Percentiles rank a stretch among this genome's conserved stretches.
phyloP scores from a whole-genome alignment of 176 grass and related monocot species.

The barley (Hordeum vulgare) region MorexV3_pseudomolecules_assembly NC_058522.1:530598705-530599204 shows the following conservation, averaged over 20 bases:
- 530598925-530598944: conserved; percentile 29
- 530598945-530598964: conserved; percentile 48
- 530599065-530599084: not conserved
- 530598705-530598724: no score
- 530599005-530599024: conserved; percentile 38
- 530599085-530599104: not conserved
- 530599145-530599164: not conserved
- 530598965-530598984: conserved; percentile 48
- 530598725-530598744: no score
- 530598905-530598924: not conserved
- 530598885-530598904: not conserved
- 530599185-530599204: conserved; percentile 10
- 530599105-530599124: not conserved
- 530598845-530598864: not conserved
- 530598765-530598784: no score
- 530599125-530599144: not conserved
- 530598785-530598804: not conserved
- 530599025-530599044: conserved; percentile 44
- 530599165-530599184: conserved; percentile 23
- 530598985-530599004: conserved; percentile 38
- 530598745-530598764: no score
- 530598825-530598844: not conserved
- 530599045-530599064: conserved; percentile 24
- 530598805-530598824: not conserved
- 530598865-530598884: not conserved